phyloP scores from a whole-genome alignment of 2,329 filamentous ascomycete species.

The Exophiala mesophila region DNA sequence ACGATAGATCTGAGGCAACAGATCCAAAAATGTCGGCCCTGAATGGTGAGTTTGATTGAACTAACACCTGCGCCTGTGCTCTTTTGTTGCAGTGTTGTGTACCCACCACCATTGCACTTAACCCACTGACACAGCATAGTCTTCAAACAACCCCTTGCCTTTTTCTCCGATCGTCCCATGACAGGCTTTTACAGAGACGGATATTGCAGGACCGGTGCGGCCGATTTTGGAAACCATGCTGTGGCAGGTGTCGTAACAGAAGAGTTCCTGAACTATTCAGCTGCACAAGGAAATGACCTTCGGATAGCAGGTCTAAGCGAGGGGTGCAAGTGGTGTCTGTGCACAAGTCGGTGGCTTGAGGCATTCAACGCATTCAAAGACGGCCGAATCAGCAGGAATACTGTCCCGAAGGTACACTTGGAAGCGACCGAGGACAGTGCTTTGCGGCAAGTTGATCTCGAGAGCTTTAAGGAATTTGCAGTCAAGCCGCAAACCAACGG shows the following conservation, averaged over 20 bases:
- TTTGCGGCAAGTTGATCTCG: constrained; percentile 33
- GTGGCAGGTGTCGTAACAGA: constrained; percentile 55
- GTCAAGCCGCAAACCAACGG: constrained; percentile 27
- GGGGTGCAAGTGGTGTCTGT: constrained; percentile 62
- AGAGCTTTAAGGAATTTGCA: constrained; percentile 33
- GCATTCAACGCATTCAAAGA: constrained; percentile 51
- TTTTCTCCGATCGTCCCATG: constrained; percentile 55
- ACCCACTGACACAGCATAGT: constrained; percentile 33
- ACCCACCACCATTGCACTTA: too few species aligned
- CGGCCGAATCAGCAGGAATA: constrained; percentile 31
- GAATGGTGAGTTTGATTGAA: constrained; percentile 12
- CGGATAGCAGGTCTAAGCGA: constrained; percentile 51
- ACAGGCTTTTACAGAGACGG: constrained; percentile 60
- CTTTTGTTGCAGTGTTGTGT: too few species aligned
- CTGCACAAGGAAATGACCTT: constrained; percentile 57
- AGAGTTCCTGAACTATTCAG: constrained; percentile 59
- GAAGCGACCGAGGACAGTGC: constrained; percentile 37
- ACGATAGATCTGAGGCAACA: background rate
- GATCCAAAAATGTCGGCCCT: constrained; percentile 14
- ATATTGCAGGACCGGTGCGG: constrained; percentile 54
- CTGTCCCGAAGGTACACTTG: constrained; percentile 31
- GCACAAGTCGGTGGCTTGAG: constrained; percentile 57
- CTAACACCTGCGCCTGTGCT: too few species aligned
- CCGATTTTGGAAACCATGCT: constrained; percentile 57
- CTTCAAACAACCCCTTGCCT: constrained; percentile 53